phyloP scores from a whole-genome alignment of 2,329 filamentous ascomycete genomes.

The Lanzia echinophila region DNA sequence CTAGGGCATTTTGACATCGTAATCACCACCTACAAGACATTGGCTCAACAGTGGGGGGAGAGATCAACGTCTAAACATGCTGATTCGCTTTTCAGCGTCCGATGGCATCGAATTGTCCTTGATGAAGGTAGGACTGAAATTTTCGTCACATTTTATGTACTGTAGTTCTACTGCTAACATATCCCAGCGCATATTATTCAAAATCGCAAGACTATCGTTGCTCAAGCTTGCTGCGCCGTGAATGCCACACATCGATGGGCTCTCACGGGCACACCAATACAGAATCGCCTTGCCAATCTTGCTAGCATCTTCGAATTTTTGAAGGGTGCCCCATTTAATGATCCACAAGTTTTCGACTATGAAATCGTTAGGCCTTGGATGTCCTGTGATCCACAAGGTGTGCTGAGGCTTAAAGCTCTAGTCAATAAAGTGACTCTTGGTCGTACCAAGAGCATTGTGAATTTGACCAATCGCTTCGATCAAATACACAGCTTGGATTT shows the following conservation, averaged over 20 bases:
- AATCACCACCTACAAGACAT: constrained; percentile 42
- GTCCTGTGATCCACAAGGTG: constrained; percentile 5
- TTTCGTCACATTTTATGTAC: neutral
- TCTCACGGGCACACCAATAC: constrained; percentile 25
- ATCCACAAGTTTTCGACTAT: constrained; percentile 13
- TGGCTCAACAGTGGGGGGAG: constrained; percentile 31
- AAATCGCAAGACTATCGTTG: constrained; percentile 39
- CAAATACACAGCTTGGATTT: constrained; percentile 33
- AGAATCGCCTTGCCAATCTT: constrained; percentile 30
- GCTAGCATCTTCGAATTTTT: constrained; percentile 27
- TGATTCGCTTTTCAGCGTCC: constrained; percentile 32
- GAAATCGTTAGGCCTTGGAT: constrained; percentile 29
- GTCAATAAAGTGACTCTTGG: constrained; percentile 35
- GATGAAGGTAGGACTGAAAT: constrained; percentile 36
- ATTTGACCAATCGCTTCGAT: constrained; percentile 35
- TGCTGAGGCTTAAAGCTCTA: constrained; percentile 34
- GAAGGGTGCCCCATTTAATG: constrained; percentile 13
- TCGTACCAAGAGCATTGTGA: constrained; percentile 34
- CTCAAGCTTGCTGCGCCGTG: constrained; percentile 38
- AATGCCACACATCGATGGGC: constrained; percentile 35
- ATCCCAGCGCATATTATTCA: constrained; percentile 44
- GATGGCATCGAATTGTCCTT: constrained; percentile 38
- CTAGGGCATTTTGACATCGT: constrained; percentile 33
- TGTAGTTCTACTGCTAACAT: constrained; percentile 7
- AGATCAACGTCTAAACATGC: too few relatives aligned